Evolutionary conservation across 176 grass and related monocot species (phyloP), one percentile per base, ranked within the genome.

Genomic region (Zizania latifolia): DNA sequence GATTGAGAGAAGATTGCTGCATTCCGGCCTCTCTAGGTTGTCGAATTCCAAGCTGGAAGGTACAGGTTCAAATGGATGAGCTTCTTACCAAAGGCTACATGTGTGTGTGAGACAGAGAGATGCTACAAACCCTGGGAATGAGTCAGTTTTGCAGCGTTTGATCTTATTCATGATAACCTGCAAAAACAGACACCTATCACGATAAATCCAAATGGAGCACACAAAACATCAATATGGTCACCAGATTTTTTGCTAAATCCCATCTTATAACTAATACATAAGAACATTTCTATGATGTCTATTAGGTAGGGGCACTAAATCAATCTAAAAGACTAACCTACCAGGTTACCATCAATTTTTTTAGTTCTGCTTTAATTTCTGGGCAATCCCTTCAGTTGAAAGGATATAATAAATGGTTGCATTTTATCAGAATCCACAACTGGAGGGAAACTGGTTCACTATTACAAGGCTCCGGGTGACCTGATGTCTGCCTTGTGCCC

Each of bases 61-160:
- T 57, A 72, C 32, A 72, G 73, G 40, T 73, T 68, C 40, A 83
- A 34, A 62, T 32, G 11, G 24, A 74, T 67, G 27, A 83, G 27
- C 68, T 62, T 16, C n/a, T 56, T 61, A 41, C 16, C 3, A 62
- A 65, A 58, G 58, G 19, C 35, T 68, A 59, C 40, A 46, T 29
- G 5, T 8, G 32, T 35, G 34, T 30, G 48, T 17, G 28, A 29
- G n/a, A 68, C 7, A 58, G 46, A 29, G 29, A 35, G 30, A 2
- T 34, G 31, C n/a, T 84, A 81, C 84, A 87, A 45, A 92, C 91
- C 95, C 89, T 79, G 95, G 78, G 21, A 90, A 85, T 15, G 91
- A 86, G 44, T 98, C 95, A 33, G 95, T 94, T 90, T 98, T 98
- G 86, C 91, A 94, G 68, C 91, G 91, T 76, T 94, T 98, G 46